Percentiles rank a stretch among this genome's conserved stretches.
Evolutionary conservation across 768 basidiomycete species (phyloP).

Genomic region (Boletus eberwhitei): DNA sequence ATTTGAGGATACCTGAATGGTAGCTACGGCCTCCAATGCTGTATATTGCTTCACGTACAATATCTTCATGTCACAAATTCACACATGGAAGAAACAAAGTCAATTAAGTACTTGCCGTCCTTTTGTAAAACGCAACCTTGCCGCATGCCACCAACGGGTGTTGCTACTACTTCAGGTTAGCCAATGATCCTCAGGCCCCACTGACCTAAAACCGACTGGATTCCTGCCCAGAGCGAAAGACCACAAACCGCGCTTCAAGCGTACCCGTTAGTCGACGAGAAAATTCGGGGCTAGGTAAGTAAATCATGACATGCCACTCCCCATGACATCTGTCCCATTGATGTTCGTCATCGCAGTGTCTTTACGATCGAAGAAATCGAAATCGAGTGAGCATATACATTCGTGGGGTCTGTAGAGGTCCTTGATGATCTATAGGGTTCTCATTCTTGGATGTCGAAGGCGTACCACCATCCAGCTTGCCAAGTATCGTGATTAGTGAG

Average conservation of each 20-base stretch:
- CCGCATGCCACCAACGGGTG: conserved; percentile 11
- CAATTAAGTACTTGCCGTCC: too few relatives aligned
- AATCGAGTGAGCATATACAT: conserved; percentile 11
- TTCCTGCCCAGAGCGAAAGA: conserved; percentile 12
- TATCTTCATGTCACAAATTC: not conserved
- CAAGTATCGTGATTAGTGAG: conserved; percentile 14
- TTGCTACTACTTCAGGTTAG: conserved; percentile 17
- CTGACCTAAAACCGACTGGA: conserved; percentile 4
- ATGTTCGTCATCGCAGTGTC: conserved; percentile 13
- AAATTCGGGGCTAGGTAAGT: conserved; percentile 18
- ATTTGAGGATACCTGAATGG: conserved; percentile 1
- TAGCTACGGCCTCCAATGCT: not conserved
- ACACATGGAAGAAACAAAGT: not conserved
- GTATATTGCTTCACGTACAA: not conserved
- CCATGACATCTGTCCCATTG: conserved; percentile 1
- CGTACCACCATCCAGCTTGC: conserved; percentile 4
- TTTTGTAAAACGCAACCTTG: not conserved
- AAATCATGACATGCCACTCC: not conserved
- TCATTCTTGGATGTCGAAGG: conserved; percentile 6
- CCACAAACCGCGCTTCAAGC: conserved; percentile 12
- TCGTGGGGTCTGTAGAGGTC: not conserved
- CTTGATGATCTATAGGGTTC: conserved; percentile 7
- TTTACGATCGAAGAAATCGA: conserved; percentile 12
- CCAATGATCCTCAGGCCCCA: not conserved
- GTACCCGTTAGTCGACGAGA: conserved; percentile 15